Evolutionary conservation across 2,329 filamentous ascomycete species (phyloP).

Genomic region (Madurella fahalii): DNA sequence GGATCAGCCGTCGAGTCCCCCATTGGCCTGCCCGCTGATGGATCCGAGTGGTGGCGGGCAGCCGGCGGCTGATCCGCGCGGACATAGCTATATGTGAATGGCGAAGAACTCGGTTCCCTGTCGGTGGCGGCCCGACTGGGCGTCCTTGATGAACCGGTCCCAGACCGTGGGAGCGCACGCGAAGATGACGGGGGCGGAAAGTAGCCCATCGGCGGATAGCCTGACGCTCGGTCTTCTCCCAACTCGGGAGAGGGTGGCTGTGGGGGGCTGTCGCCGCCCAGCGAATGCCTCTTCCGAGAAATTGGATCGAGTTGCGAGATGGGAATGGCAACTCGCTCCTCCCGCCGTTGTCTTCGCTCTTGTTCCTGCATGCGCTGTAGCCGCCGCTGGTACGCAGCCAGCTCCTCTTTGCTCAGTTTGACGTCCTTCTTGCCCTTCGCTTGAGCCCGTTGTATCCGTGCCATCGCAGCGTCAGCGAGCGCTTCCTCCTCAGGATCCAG

Average conservation of each 20-base stretch:
- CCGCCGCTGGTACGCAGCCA: constrained; percentile 72
- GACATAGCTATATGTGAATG: constrained; percentile 45
- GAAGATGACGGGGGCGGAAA: constrained; percentile 40
- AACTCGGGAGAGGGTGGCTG: constrained; percentile 38
- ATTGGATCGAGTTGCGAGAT: constrained; percentile 48
- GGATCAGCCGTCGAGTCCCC: constrained; percentile 41
- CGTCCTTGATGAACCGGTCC: constrained; percentile 37
- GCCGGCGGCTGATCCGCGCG: constrained; percentile 30
- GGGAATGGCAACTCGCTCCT: constrained; percentile 50
- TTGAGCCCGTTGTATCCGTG: constrained; percentile 74
- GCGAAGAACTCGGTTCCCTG: constrained; percentile 36
- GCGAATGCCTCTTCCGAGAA: constrained; percentile 32
- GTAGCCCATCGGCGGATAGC: constrained; percentile 47
- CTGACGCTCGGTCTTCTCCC: constrained; percentile 29
- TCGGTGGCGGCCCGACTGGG: constrained; percentile 25
- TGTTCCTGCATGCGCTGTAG: constrained; percentile 55
- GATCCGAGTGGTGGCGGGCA: constrained; percentile 45
- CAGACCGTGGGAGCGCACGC: constrained; percentile 40
- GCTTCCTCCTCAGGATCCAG: constrained; percentile 63
- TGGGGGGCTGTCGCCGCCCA: constrained; percentile 34
- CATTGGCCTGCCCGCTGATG: constrained; percentile 27
- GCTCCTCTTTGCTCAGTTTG: constrained; percentile 72
- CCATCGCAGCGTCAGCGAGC: constrained; percentile 72
- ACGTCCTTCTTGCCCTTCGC: constrained; percentile 74
- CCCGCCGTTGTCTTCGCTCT: constrained; percentile 32